phyloP scores from a whole-genome alignment of 2,329 filamentous ascomycete species.

The Dryadomyces sulphureus region DNA sequence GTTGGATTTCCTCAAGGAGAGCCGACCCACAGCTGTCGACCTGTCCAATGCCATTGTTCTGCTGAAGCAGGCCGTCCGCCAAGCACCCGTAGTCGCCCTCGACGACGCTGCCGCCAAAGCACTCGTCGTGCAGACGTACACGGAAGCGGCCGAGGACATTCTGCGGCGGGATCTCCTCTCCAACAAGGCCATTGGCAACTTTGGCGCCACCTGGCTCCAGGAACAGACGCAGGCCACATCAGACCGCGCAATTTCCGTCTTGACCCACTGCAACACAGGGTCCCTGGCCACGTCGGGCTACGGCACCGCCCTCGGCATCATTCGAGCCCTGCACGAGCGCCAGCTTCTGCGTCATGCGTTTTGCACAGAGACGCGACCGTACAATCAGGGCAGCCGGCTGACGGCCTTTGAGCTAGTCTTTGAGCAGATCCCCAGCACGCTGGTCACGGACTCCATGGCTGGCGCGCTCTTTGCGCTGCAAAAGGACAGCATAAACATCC shows the following conservation, averaged over 20 bases:
- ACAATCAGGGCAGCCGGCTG: constrained; percentile 91
- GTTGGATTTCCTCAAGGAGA: constrained; percentile 75
- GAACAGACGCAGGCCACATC: constrained; percentile 35
- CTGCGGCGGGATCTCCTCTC: constrained; percentile 74
- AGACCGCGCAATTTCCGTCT: constrained; percentile 51
- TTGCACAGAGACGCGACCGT: constrained; percentile 92
- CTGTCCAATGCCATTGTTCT: constrained; percentile 78
- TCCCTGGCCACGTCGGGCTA: constrained; percentile 96
- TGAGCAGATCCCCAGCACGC: constrained; percentile 76
- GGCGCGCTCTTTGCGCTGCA: constrained; percentile 60
- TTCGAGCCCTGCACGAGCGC: constrained; percentile 61
- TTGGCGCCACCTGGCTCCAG: constrained; percentile 73
- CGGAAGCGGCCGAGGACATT: constrained; percentile 72
- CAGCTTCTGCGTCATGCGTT: constrained; percentile 66
- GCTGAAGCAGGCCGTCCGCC: constrained; percentile 50
- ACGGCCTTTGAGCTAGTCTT: constrained; percentile 96
- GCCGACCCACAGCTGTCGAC: constrained; percentile 88
- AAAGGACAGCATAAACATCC: constrained; percentile 51
- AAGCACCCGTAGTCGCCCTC: constrained; percentile 24
- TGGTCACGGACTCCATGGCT: constrained; percentile 96
- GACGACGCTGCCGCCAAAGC: constrained; percentile 27
- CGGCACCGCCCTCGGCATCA: constrained; percentile 86
- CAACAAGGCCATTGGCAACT: constrained; percentile 70
- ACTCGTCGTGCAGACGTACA: constrained; percentile 53
- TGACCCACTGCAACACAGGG: constrained; percentile 97